Evolutionary conservation across 2,329 filamentous ascomycete species (phyloP), one percentile per base, ranked within the genome.

Genomic region (Hypoxylon sp.): DNA sequence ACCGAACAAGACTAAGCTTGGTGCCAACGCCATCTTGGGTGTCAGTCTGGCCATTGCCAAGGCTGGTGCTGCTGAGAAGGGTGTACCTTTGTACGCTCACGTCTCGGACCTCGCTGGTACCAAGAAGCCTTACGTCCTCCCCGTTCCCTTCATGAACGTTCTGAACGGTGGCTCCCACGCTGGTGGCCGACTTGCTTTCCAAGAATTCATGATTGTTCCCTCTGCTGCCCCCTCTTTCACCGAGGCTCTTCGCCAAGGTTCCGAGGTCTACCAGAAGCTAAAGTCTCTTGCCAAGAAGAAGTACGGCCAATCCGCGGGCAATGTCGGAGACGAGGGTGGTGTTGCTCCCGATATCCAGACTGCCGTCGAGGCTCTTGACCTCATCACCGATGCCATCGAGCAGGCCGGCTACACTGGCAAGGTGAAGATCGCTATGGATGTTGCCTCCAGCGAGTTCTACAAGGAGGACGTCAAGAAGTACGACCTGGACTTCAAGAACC

Each of bases 401-500:
- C 78, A 91, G 78, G 90, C 93, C 63, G 94, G 94, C 65, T 97
- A 99, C 83, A 91, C 89, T 53, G 94, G 93, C 76, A 82, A 94
- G 83, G 87, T 99, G 75, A 90, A 96, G 77, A 99, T 99, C 69
- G 94, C 94, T 73, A 96, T 99, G 91, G 94, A 99, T 71, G 93
- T 97, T 73, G 94, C 94, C 63, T 97, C 94, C 63, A 96, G 90
- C 82, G 94, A 99, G 78, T 99, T 99, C 85, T 99, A 99, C 89
- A 97, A 97, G 82, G 77, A 81, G 69, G 90, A 94, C 42, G 93
- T 80, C 74, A 97, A 97, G 89, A 97, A 97, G 84, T 99, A 99
- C 85, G 94, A 99, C 73, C 84, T 99, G 63, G 94, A 97, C 88
- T 99, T 97, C 90, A 97, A 99, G 90, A 99, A 99, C 87, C 93